Evolutionary conservation across 371 early-diverging fungal species (phyloP), one percentile per base, ranked within the genome.

Genomic region (Actinomortierella wolfii): DNA sequence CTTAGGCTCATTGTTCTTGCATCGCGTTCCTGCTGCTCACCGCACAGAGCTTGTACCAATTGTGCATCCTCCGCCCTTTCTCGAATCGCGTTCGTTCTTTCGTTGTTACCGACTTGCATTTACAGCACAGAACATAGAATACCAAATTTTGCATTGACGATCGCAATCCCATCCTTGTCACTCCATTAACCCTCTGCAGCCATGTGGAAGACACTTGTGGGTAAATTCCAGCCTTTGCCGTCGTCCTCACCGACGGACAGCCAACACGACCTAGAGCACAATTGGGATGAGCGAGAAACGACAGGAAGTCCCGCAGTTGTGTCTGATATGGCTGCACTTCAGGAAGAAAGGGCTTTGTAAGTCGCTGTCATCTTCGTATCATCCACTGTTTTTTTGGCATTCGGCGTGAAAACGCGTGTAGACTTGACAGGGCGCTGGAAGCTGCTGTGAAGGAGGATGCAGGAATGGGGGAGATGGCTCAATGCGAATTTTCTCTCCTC

Each of bases 181-280:
- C 21, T 45, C 17, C 45, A 45, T 45, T 45, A 21, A 45, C 45
- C 45, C 45, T 17, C 15, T 34, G 34, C 34, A 34, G n/a, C 48
- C 45, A 73, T 73, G 73, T 73, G 73, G 73, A 73, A 67, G 60
- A 66, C 67, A 29, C 67, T 73, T 46, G 73, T 73, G 3, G 73
- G 73, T 57, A 73, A 73, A 51, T 73, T 73, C 57, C 73, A 73
- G 57, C 73, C 73, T 1, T 57, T 66, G 41, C 73, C 73, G 13
- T 66, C 61, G 25, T 59, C 73, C 25, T 59, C 67, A 3, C 59
- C 63, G 49, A 52, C 64, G 24, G 62, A 73, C 48, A 62, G 34
- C 40, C 67, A 73, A 42, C 66, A 59, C 49, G 73, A 73, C 59
- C 64, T 73, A 26, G 73, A 73, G 44, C 54, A 45, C 49, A 47